Evolutionary conservation across 768 basidiomycete species (phyloP).

Genomic region (Leucocoprinus leucothites): DNA sequence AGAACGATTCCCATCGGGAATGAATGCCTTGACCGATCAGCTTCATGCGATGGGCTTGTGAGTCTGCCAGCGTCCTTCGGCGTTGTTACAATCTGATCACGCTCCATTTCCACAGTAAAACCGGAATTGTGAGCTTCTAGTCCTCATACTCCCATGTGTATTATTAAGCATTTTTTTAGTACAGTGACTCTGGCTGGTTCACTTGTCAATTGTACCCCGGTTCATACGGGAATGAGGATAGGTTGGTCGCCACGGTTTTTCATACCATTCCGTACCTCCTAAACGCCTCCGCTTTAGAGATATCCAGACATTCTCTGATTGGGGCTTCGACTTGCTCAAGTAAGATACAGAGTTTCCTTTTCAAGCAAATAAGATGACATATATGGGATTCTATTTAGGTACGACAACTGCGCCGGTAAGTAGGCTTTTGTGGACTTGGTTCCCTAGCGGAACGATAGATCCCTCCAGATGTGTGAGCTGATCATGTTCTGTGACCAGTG

Average conservation of each 20-base stretch:
- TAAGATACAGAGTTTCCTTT: neutral
- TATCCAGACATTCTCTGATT: constrained; percentile 53
- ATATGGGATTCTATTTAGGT: constrained; percentile 28
- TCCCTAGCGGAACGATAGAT: neutral
- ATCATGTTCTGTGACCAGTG: constrained; percentile 25
- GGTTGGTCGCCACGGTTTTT: constrained; percentile 25
- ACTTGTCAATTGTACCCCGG: constrained; percentile 66
- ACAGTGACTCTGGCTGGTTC: constrained; percentile 70
- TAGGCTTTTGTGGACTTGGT: too few species aligned
- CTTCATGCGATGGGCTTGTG: constrained; percentile 59
- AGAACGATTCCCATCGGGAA: constrained; percentile 53
- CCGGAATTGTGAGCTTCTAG: constrained; percentile 53
- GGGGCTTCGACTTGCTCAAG: constrained; percentile 50
- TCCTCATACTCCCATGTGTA: neutral
- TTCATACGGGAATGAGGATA: constrained; percentile 61
- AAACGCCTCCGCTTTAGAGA: constrained; percentile 34
- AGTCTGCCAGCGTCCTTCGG: constrained; percentile 19
- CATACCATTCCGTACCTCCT: neutral
- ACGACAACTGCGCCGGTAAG: constrained; percentile 59
- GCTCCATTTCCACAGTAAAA: constrained; percentile 36
- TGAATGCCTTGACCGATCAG: constrained; percentile 51
- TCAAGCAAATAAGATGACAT: neutral
- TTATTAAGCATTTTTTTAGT: constrained; percentile 30
- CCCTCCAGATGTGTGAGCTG: neutral
- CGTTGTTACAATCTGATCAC: neutral